A percentile compares a stretch with the other conserved stretches of the same genome.
These are phyloP conservation scores for Penicillium herquei DNA, from an alignment of 495 filamentous ascomycete genomes.

Conservation along the genomic window DNA sequence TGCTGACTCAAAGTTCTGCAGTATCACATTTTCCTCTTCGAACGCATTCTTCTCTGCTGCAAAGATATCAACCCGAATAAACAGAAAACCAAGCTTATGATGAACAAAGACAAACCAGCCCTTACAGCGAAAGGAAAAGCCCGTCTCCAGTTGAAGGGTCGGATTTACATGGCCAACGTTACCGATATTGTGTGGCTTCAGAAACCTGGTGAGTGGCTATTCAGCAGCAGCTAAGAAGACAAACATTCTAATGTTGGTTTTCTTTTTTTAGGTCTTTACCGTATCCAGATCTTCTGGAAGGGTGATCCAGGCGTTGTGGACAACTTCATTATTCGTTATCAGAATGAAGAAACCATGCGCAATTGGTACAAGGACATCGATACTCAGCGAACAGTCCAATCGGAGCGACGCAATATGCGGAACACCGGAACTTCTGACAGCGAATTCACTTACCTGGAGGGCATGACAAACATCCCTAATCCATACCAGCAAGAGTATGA, in stretches of 20 bases:
- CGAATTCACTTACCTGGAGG: constrained; percentile 78
- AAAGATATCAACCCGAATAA: constrained; percentile 91
- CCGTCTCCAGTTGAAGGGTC: constrained; percentile 88
- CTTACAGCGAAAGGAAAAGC: constrained; percentile 71
- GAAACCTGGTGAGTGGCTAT: constrained; percentile 67
- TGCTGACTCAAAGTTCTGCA: constrained; percentile 31
- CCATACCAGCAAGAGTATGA: constrained; percentile 80
- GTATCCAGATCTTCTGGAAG: constrained; percentile 98
- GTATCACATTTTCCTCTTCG: constrained; percentile 98
- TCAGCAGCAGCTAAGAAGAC: background rate
- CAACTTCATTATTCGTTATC: constrained; percentile 91
- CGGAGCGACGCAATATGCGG: constrained; percentile 47
- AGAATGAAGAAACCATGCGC: constrained; percentile 85
- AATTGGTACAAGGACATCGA: constrained; percentile 74
- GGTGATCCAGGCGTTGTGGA: constrained; percentile 94
- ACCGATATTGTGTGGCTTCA: constrained; percentile 83
- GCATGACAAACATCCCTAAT: constrained; percentile 65
- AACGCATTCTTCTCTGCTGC: constrained; percentile 93
- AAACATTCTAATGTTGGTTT: background rate
- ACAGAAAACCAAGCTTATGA: constrained; percentile 68
- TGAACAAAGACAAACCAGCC: constrained; percentile 63
- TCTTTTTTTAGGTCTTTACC: constrained; percentile 68
- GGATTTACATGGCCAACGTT: constrained; percentile 99
- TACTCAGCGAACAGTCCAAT: constrained; percentile 44
- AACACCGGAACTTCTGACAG: constrained; percentile 61